These are phyloP conservation scores for Chaetomium cochliodes DNA, from an alignment of 495 filamentous ascomycete genomes.

Conservation along the genomic window DNA sequence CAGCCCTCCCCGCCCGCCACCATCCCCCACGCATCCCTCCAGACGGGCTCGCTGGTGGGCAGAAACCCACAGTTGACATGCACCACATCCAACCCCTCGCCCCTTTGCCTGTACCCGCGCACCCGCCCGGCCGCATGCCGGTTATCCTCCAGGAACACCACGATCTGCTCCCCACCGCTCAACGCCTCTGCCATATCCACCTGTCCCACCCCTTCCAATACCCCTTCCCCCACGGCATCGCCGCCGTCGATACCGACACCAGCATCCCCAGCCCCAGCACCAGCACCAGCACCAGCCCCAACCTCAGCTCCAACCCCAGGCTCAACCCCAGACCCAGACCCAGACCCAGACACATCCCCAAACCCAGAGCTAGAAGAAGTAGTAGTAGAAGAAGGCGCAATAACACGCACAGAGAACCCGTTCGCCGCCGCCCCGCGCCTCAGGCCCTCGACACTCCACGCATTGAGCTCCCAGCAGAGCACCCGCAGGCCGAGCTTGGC, in stretches of 20 bases:
- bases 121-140: slow-evolving; percentile 52
- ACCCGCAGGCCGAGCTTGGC: slow-evolving; percentile 69
- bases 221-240: no score
- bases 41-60: slow-evolving; percentile 64
- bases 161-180: slow-evolving; percentile 42
- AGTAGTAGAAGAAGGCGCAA: slow-evolving; percentile 37
- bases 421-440: slow-evolving; percentile 67
- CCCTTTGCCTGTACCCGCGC: background rate
- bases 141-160: slow-evolving; percentile 76
- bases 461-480: slow-evolving; percentile 85
- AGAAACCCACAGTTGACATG: slow-evolving; percentile 85
- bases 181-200: background rate
- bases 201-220: background rate
- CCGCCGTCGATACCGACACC: no score
- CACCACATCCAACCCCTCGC: slow-evolving; percentile 29
- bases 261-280: no score
- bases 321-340: no score
- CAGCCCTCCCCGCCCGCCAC: slow-evolving; percentile 49
- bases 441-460: slow-evolving; percentile 83
- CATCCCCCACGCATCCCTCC: slow-evolving; percentile 63
- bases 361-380: no score
- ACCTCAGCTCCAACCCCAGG: no score
- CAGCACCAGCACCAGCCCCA: no score
- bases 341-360: no score
- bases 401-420: slow-evolving; percentile 58